Evolutionary conservation across 768 basidiomycete genomes (phyloP).

Genomic region (Psilocybe cubensis): DNA sequence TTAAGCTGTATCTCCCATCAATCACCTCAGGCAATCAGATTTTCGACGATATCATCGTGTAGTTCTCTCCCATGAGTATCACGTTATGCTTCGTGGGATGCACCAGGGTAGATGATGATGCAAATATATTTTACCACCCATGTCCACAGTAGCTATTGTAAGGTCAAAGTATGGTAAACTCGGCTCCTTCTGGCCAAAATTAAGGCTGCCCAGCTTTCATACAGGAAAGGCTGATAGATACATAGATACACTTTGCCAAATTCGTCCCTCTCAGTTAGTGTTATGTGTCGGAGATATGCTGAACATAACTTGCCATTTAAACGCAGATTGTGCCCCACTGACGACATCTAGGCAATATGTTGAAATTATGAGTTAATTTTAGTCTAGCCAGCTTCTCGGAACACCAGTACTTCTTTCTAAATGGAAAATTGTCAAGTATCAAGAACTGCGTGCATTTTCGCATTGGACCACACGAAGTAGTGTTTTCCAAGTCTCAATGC

Average conservation of each 20-base stretch:
- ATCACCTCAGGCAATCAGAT: no score
- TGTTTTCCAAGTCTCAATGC: background rate
- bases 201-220: no score
- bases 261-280: background rate
- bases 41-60: no score
- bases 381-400: background rate
- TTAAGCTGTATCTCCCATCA: no score
- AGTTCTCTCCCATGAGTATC: no score
- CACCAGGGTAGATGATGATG: background rate
- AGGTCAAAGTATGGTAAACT: background rate
- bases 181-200: background rate
- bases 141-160: background rate
- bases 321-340: background rate
- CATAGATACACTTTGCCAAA: background rate
- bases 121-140: background rate
- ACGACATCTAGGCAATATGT: background rate
- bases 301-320: slow-evolving; percentile 3
- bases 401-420: background rate
- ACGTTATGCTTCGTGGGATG: no score
- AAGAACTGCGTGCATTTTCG: background rate
- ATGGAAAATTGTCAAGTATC: background rate
- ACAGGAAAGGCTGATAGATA: no score
- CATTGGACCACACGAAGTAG: background rate
- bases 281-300: background rate
- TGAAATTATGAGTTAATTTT: background rate